Evolutionary conservation across 1,284 basidiomycete species (phyloP), one percentile per base, ranked within the genome.

Genomic region (Cryptococcus hybrid): DNA sequence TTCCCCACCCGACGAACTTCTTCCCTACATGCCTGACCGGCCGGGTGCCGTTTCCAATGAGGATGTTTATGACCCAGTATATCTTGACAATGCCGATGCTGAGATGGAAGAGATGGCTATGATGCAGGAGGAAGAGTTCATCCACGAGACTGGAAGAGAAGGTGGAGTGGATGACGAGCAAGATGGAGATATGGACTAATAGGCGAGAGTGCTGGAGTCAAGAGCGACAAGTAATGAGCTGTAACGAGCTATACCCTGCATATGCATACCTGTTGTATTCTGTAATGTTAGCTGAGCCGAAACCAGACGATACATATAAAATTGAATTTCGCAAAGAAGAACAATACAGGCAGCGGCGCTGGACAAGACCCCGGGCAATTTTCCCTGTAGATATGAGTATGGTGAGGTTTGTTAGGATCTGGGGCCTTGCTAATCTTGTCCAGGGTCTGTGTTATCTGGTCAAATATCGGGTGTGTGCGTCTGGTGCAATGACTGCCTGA

Each of bases 51-150:
- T 45, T 48, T 18, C 43, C 50, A 54, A 34, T 12, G 34, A 36
- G 42, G 49, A 47, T 30, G 60, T 36, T 3, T 52, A 59, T 47
- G 65, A 62, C 13, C 68, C 69, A 18, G 63, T 59, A 2, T 68
- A 65, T 18, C 67, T 67, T 2, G 60, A 70, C 39, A 59, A 59
- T 36, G 63, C 56, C 15, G 62, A 70, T 44, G 64, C 67, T 40
- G 68, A 69, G 44, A 71, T 56, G 56, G 47, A 64, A 61, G 54
- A 62, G 12, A 63, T 62, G 59, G 58, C 57, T 38, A 58, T 55
- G 53, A 63, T 67, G 52, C 65, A 64, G 45, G 64, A 60, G 62
- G 70, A 61, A 54, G 76, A 76, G 58, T 79, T 65, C 60, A 69
- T 74, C 53, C 70, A 66, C 58, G 76, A 71, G 67, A 73, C 65